Percentiles rank a stretch among this genome's conserved stretches.
phyloP scores from a whole-genome alignment of 176 grass and related monocot genomes.

The Elaeis guineensis region DNA sequence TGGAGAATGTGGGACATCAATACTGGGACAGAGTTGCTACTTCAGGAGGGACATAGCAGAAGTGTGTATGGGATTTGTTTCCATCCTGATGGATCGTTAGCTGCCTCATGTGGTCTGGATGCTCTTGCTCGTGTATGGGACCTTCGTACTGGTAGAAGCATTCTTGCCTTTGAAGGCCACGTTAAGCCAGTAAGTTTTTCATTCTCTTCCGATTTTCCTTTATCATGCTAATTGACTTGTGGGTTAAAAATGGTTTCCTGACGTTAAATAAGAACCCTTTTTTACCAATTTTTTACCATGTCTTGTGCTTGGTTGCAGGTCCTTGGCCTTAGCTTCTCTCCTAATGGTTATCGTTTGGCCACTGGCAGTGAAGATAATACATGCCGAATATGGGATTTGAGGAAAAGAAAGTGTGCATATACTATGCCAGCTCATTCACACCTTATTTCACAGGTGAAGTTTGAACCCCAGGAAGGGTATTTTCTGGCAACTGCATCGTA shows the following conservation, averaged over 20 bases:
- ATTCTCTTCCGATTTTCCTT: background rate
- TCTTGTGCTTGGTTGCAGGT: conserved; percentile 34
- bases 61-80: conserved; percentile 82
- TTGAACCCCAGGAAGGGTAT: conserved; percentile 90
- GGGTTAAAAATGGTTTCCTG: background rate
- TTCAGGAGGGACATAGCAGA: conserved; percentile 95
- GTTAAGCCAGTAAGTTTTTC: conserved; percentile 72
- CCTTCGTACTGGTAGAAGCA: conserved; percentile 81
- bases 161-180: conserved; percentile 73
- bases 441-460: conserved; percentile 90
- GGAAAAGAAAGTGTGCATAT: conserved; percentile 64
- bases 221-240: too few relatives aligned
- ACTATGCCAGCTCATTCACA: conserved; percentile 91
- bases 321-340: conserved; percentile 77
- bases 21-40: conserved; percentile 74
- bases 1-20: conserved; percentile 89
- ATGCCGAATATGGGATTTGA: conserved; percentile 96
- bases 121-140: conserved; percentile 84
- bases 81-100: conserved; percentile 93
- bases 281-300: too few relatives aligned
- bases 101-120: conserved; percentile 80
- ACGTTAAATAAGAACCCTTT: background rate
- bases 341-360: conserved; percentile 81
- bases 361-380: conserved; percentile 93
- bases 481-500: conserved; percentile 86